Conservation (phyloP, 179 eudicot genomes). For the Corrigiola litoralis region DNA sequence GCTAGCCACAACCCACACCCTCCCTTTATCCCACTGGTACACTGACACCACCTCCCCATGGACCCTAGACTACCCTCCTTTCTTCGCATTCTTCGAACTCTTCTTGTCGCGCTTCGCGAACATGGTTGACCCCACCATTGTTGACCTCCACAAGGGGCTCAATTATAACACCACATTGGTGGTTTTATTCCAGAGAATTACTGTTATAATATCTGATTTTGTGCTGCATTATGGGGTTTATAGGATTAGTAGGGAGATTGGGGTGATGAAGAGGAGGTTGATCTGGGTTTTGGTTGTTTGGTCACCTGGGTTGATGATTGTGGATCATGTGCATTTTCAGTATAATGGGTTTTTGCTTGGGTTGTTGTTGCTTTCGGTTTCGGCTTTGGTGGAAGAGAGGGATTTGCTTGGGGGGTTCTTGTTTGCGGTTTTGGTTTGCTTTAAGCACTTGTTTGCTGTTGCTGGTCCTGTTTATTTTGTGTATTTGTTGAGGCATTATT, state of each 20-base stretch:
- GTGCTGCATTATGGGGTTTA: conserved; percentile 38
- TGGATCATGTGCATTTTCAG: conserved; percentile 95
- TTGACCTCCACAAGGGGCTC: conserved; percentile 55
- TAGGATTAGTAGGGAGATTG: conserved; percentile 35
- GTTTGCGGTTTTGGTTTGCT: conserved; percentile 76
- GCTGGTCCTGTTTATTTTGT: conserved; percentile 95
- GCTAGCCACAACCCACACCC: conserved; percentile 78
- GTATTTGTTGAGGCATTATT: conserved; percentile 83
- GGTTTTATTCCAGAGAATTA: conserved; percentile 49
- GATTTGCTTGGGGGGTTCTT: conserved; percentile 84
- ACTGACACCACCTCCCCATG: conserved; percentile 67
- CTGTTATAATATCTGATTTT: conserved; percentile 55
- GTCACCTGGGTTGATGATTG: conserved; percentile 78
- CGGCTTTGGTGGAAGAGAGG: conserved; percentile 57
- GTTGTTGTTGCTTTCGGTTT: conserved; percentile 56
- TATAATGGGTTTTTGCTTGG: conserved; percentile 93
- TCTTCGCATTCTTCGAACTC: conserved; percentile 75
- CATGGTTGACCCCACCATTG: conserved; percentile 53
- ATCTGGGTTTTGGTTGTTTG: conserved; percentile 73
- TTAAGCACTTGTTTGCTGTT: conserved; percentile 93
- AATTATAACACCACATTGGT: conserved; percentile 38
- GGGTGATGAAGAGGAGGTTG: conserved; percentile 32
- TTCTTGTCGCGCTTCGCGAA: conserved; percentile 54
- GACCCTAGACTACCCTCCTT: conserved; percentile 97
- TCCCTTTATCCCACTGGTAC: conserved; percentile 70